Evolutionary conservation across 139 green algal genomes (phyloP), one percentile per base, ranked within the genome.

Genomic region (Pleodorina starrii): DNA sequence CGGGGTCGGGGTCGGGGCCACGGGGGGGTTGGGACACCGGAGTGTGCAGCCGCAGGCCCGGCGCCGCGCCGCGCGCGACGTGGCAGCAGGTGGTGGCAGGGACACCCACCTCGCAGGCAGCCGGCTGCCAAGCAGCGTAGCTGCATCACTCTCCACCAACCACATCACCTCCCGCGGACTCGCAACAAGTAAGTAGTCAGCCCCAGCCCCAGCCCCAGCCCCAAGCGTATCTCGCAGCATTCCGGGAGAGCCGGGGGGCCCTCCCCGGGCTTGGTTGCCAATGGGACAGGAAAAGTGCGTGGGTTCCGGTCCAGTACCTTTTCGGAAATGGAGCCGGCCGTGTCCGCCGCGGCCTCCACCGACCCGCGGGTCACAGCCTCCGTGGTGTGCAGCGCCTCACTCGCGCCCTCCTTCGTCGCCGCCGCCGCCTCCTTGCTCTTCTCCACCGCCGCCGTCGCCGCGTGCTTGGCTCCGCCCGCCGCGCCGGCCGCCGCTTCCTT

Each of bases 281-380:
- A 60, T 60, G 51, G 51, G 17, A 60, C 14, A 60, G 14, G 51
- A 60, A 17, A 60, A 14, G 17, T 60, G 17, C 51, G 17, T 60
- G 51, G 14, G 17, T 27, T 27, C 29, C 7, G 29, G 5, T 32
- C 29, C 7, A 21, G 54, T 12, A 85, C 78, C 51, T 73, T 85
- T 1, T 27, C 38, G 2, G 9, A 16, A 0, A 85, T 9, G 7
- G 16, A 36, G 2, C 29, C 16, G 2, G 78, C 51, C 23, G 17
- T 54, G 40, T 73, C 78, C 21, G 54, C 78, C 7, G n/a, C 36
- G 19, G 51, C 54, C 78, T 85, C 78, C 36, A 54, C 78, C 54
- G 78, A 57, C 48, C 54, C 78, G 25, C 63, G 51, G 35, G 54
- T 69, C 78, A 46, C n/a, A 25, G 48, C 76, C 76, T 84, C 12